A percentile compares a stretch with the other conserved stretches of the same genome.
These are phyloP conservation scores for Phytophthora fragariaefolia DNA, from an alignment of 352 stramenopile genomes.

Conservation along the genomic window DNA sequence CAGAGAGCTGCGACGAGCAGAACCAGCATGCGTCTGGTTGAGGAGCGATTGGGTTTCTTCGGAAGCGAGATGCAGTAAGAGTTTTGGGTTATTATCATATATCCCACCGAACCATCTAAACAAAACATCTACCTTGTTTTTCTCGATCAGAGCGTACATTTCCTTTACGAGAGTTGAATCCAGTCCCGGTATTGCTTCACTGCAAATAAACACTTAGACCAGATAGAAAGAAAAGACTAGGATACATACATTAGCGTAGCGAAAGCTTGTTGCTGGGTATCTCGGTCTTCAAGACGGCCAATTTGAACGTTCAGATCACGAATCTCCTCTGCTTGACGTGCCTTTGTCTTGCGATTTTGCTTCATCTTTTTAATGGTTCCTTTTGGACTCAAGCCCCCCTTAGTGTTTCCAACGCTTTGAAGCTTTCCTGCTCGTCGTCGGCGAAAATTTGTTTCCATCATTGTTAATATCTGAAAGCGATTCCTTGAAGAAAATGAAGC, in stretches of 20 bases:
- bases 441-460: conserved; percentile 36
- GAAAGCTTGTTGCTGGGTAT: conserved; percentile 75
- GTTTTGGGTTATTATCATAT: neutral
- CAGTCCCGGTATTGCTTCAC: conserved; percentile 47
- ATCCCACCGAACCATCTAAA: neutral
- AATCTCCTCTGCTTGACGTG: conserved; percentile 43
- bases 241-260: conserved; percentile 45
- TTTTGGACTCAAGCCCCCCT: conserved; percentile 33
- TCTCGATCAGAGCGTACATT: conserved; percentile 56
- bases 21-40: conserved; percentile 64
- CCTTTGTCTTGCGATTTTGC: conserved; percentile 52
- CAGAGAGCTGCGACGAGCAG: conserved; percentile 63
- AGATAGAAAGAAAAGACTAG: conserved; percentile 1
- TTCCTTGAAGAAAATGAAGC: neutral
- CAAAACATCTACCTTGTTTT: conserved; percentile 54
- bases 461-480: neutral
- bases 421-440: conserved; percentile 15
- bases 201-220: conserved; percentile 13
- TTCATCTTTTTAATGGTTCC: conserved; percentile 51
- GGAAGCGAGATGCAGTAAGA: neutral
- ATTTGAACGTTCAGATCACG: conserved; percentile 53
- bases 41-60: conserved; percentile 53
- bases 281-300: conserved; percentile 66
- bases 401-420: neutral
- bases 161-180: conserved; percentile 46